Evolutionary conservation across 805 yeast species (phyloP).

Genomic region (Yamadazyma laniorum): DNA sequence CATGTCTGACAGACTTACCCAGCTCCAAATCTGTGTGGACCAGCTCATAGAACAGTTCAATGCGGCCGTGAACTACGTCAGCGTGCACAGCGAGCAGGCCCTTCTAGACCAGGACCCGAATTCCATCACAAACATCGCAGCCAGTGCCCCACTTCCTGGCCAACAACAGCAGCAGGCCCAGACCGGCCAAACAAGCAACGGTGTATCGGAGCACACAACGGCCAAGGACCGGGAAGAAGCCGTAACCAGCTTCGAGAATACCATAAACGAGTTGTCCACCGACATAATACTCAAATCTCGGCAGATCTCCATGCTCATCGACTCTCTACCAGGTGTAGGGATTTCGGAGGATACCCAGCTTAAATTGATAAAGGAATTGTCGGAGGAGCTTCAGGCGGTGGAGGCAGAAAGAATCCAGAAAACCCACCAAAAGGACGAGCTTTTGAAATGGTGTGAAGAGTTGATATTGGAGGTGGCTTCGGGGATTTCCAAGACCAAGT

Average conservation of each 20-base stretch:
- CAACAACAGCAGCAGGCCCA: slow-evolving; percentile 8
- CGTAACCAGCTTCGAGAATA: slow-evolving; percentile 35
- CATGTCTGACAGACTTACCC: slow-evolving; percentile 90
- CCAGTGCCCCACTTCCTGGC: slow-evolving; percentile 51
- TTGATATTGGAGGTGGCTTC: slow-evolving; percentile 59
- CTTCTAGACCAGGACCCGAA: slow-evolving; percentile 60
- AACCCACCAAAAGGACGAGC: slow-evolving; percentile 59
- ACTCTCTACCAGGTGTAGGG: slow-evolving; percentile 90
- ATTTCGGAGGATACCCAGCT: slow-evolving; percentile 76
- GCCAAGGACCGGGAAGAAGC: slow-evolving; percentile 13
- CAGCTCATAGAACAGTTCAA: slow-evolving; percentile 77
- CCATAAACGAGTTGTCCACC: slow-evolving; percentile 72
- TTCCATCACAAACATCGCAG: slow-evolving; percentile 62
- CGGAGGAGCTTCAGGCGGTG: slow-evolving; percentile 56
- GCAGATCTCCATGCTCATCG: slow-evolving; percentile 82
- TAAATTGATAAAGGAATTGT: slow-evolving; percentile 57
- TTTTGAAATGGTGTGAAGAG: slow-evolving; percentile 61
- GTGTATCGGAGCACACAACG: slow-evolving; percentile 15
- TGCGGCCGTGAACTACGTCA: slow-evolving; percentile 72
- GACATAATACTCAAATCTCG: slow-evolving; percentile 84
- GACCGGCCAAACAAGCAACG: slow-evolving; percentile 8
- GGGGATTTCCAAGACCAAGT: slow-evolving; percentile 48
- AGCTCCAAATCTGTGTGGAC: slow-evolving; percentile 84
- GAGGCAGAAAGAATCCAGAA: slow-evolving; percentile 59
- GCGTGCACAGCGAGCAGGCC: slow-evolving; percentile 36